Evolutionary conservation across 257 asterid genomes (phyloP), one percentile per base, ranked within the genome.

Genomic region (Rauvolfia tetraphylla): DNA sequence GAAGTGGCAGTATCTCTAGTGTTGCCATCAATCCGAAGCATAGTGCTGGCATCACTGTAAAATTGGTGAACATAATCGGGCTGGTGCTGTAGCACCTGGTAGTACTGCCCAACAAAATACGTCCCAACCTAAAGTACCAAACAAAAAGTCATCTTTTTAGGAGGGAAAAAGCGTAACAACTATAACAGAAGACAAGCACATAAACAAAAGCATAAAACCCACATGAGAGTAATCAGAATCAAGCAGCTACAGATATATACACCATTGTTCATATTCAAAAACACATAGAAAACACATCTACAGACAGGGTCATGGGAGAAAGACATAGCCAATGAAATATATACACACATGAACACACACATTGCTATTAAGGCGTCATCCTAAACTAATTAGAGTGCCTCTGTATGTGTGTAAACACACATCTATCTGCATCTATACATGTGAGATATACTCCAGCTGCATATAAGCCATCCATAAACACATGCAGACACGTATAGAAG

Each of bases 21-120:
- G 85, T 85, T 89, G 44, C 93, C 96, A 87, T 95, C 97, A 74
- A 90, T 88, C 68, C 98, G 95, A 82, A 95, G 89, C 97, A 93
- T 78, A 54, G 97, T 93, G 88, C 99, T 93, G 70, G 91, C 87
- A 67, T 93, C 97, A 56, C 91, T 88, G 87, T 95, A 95, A 81
- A 95, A 93, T 83, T 91, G 98, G 81, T 91, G 88, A 63, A 85
- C 95, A 83, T 81, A 89, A 62, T 91, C 97, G 1, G 99, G 98
- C 86, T 90, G 96, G 36, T 72, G 88, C 86, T 93, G 97, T 58
- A 95, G 81, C 87, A 95, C 88, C 87, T 93, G 98, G 83, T 95
- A 95, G 86, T 93, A 95, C 79, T 90, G 97, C 75, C 98, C 97
- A 36, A 95, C 97, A 79, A 95, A 95, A 89, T 95, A 95, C 10